These are phyloP conservation scores for Komagataella mondaviorum DNA, from an alignment of 805 yeast species.

Conservation along the genomic window DNA sequence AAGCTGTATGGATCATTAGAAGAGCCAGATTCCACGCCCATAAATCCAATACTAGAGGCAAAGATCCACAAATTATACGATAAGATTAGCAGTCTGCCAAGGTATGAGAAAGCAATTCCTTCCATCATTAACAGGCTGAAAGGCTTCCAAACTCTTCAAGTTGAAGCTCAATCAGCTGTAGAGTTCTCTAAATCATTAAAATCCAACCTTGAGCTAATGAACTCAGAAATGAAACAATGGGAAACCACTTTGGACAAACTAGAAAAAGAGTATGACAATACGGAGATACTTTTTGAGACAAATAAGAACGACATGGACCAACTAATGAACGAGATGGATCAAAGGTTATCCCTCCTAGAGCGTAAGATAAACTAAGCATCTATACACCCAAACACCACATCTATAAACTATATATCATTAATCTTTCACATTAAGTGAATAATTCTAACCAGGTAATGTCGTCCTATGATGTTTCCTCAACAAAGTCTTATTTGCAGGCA, in stretches of 20 bases:
- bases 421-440: neutral
- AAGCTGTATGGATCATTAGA: neutral
- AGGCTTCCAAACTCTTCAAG: neutral
- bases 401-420: neutral
- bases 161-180: neutral
- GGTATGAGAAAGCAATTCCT: neutral
- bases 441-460: slow-evolving; percentile 21
- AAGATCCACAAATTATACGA: neutral
- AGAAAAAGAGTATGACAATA: neutral
- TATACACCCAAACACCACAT: neutral
- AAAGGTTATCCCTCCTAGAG: neutral
- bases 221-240: neutral
- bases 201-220: neutral
- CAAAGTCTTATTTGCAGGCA: slow-evolving; percentile 68
- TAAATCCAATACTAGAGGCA: neutral
- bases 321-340: neutral
- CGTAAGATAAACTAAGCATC: neutral
- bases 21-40: neutral
- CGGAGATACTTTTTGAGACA: neutral
- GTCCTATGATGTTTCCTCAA: slow-evolving; percentile 44
- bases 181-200: neutral
- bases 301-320: neutral
- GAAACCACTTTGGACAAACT: neutral
- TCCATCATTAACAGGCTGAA: neutral
- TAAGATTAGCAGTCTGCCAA: neutral